These are phyloP conservation scores for Acer campestre DNA, from an alignment of 345 rosid genomes.

Conservation along the genomic window DNA sequence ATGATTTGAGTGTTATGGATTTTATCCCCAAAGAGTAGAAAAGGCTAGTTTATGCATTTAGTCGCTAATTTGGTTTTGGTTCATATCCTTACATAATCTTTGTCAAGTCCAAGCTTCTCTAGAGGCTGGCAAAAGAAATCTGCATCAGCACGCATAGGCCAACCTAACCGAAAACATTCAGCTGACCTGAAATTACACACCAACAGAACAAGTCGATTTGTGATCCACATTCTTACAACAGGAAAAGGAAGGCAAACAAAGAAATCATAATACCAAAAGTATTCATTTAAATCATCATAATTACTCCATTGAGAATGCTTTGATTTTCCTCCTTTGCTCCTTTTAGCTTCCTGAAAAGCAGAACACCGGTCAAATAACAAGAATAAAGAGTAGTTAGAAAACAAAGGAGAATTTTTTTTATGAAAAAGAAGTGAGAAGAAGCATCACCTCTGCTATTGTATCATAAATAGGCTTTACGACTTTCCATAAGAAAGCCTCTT, in stretches of 20 bases:
- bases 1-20: no score
- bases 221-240: background rate
- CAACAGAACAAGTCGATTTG: background rate
- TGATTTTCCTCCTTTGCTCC: constrained; percentile 59
- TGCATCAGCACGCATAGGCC: constrained; percentile 80
- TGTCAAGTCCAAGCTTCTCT: constrained; percentile 32
- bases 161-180: constrained; percentile 70
- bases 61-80: no score
- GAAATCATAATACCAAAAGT: constrained; percentile 52
- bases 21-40: no score
- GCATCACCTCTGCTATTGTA: no score
- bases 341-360: background rate
- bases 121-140: constrained; percentile 60
- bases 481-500: no score
- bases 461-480: no score
- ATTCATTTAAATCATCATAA: constrained; percentile 72
- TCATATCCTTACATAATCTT: constrained; percentile 59
- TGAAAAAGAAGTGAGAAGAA: no score
- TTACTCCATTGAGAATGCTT: constrained; percentile 84
- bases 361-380: no score
- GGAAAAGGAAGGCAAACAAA: background rate
- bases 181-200: constrained; percentile 51
- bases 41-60: no score
- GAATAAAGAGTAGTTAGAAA: no score
- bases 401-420: no score